Evolutionary conservation across 2,329 filamentous ascomycete species (phyloP), one percentile per base, ranked within the genome.

Genomic region (Dactylellina drechsleri): DNA sequence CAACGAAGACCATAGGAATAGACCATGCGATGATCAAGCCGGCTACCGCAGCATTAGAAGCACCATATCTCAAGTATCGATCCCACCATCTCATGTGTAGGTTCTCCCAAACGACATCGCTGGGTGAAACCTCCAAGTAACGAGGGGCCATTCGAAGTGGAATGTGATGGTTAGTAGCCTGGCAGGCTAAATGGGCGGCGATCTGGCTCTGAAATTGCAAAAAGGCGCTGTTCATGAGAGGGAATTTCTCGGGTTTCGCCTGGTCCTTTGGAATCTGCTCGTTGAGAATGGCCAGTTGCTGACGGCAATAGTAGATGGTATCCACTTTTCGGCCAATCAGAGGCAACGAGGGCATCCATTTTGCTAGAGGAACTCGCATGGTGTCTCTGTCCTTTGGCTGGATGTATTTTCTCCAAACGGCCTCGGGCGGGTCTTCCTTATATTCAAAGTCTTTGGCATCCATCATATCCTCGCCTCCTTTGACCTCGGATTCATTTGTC

Each of bases 181-280:
- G 95, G 81, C 93, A 97, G 70, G 94, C 95, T 95, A 99, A 98
- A 80, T 99, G 95, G 0, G 95, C 95, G 4, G 94, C 93, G 1
- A 97, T 92, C 81, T 99, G 95, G 80, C 97, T 91, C 80, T 99
- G 97, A 85, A 99, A 99, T 81, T 99, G 95, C 76, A 99, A 93
- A 79, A 99, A 99, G 0, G 95, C 95, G 0, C 94, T 97, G 79
- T 92, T 97, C 93, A 97, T 96, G 54, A 93, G 83, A 0, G 94
- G 93, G 77, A 92, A 98, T 3, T 90, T 88, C 78, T 97, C 93
- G 0, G 91, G 90, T 57, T 95, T 86, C 62, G 90, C 86, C 81
- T 99, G 95, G 78, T 98, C 95, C 52, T 90, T 85, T 78, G 97
- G 93, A 64, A 99, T 97, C 81, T 98, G 93, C 61, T 93, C 80